Percentiles rank a stretch among this genome's conserved stretches.
Conservation (phyloP, 2,329 filamentous ascomycete genomes). For the Trematosphaeria pertusa region DNA sequence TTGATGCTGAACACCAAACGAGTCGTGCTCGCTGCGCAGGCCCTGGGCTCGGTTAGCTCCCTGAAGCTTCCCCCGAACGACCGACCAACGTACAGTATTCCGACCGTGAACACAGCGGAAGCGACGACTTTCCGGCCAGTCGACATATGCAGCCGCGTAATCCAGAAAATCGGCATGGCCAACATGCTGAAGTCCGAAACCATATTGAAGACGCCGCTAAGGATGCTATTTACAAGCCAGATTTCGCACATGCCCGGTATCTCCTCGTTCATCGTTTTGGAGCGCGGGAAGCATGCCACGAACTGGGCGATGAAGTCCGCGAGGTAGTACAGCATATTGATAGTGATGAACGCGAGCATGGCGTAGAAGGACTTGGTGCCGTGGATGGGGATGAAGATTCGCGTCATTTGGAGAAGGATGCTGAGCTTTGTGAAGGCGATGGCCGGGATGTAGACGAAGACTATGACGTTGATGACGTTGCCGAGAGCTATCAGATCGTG, state of each 20-base stretch:
- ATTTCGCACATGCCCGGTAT: no score
- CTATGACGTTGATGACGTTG: background rate
- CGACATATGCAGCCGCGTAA: background rate
- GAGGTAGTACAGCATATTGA: slow-evolving; percentile 1
- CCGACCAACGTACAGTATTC: slow-evolving; percentile 1
- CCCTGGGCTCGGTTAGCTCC: background rate
- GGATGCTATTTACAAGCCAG: no score
- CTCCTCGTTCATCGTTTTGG: no score
- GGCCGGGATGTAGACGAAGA: background rate
- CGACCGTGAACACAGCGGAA: slow-evolving; percentile 1
- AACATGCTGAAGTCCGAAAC: slow-evolving; percentile 2
- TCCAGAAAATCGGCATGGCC: slow-evolving; percentile 4
- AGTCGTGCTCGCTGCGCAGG: background rate
- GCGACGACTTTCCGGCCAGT: background rate
- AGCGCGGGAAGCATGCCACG: no score
- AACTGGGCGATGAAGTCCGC: no score
- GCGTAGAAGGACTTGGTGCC: background rate
- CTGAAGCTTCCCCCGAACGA: no score
- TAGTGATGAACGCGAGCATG: background rate
- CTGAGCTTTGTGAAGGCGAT: background rate
- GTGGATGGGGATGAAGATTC: background rate
- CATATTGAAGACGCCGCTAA: slow-evolving; percentile 1
- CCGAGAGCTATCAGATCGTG: no score
- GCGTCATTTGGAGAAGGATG: slow-evolving; percentile 1
- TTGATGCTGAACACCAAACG: slow-evolving; percentile 4